phyloP scores from a whole-genome alignment of 805 yeast genomes.

The Naumovozyma castellii region DNA sequence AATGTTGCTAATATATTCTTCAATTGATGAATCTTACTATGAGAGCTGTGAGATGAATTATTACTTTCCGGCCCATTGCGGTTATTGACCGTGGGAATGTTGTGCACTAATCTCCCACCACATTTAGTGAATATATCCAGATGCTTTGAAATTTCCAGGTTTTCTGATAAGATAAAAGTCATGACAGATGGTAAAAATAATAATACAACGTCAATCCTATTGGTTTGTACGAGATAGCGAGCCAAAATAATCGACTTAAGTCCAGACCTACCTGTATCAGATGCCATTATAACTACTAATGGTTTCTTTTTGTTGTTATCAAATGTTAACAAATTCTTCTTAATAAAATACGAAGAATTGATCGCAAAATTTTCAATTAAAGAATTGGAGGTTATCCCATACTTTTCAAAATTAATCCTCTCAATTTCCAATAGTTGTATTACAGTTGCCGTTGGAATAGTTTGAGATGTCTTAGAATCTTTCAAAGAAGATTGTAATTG shows the following conservation, averaged over 20 bases:
- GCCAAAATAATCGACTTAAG: conserved; percentile 70
- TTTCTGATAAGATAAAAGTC: conserved; percentile 2
- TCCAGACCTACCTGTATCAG: conserved; percentile 63
- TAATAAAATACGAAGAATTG: conserved; percentile 50
- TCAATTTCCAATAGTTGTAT: conserved; percentile 73
- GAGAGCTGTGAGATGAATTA: no score
- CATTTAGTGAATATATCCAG: conserved; percentile 43
- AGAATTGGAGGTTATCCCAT: conserved; percentile 37
- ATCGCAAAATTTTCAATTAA: conserved; percentile 61
- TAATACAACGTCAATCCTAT: conserved; percentile 59
- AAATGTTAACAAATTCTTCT: conserved; percentile 59
- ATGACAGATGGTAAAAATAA: conserved; percentile 24
- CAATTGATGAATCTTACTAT: no score
- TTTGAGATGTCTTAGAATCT: conserved; percentile 15
- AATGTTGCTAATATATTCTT: conserved; percentile 35
- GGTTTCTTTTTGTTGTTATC: conserved; percentile 73
- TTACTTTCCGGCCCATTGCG: conserved; percentile 1
- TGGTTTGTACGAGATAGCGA: conserved; percentile 52
- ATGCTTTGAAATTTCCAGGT: conserved; percentile 36
- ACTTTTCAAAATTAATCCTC: conserved; percentile 45
- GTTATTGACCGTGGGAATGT: background rate
- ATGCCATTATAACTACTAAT: conserved; percentile 56
- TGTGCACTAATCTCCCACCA: conserved; percentile 59
- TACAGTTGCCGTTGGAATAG: conserved; percentile 58
- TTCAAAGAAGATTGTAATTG: conserved; percentile 8